Evolutionary conservation across 352 stramenopile species (phyloP).

Genomic region (Phytophthora aleatoria): DNA sequence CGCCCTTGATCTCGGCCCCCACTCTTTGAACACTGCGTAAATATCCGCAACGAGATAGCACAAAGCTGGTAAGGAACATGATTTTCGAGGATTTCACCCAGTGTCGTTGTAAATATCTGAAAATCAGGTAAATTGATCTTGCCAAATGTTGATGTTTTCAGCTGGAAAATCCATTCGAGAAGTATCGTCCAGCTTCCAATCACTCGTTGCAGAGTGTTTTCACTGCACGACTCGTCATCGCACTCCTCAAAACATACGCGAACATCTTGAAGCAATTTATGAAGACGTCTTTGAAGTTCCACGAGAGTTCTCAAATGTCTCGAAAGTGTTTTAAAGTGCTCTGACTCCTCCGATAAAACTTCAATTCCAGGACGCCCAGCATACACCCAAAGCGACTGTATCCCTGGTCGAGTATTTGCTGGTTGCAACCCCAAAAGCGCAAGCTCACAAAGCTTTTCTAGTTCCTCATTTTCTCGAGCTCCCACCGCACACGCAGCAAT

Average conservation of each 20-base stretch:
- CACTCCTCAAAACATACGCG: constrained; percentile 4
- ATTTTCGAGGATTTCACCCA: constrained; percentile 1
- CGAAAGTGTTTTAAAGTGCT: not conserved
- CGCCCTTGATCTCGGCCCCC: constrained; percentile 11
- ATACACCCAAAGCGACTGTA: constrained; percentile 22
- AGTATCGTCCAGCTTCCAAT: constrained; percentile 8
- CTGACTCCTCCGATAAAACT: not conserved
- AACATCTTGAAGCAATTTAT: constrained; percentile 4
- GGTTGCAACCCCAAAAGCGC: constrained; percentile 21
- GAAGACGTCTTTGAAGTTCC: not conserved
- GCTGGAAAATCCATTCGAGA: constrained; percentile 13
- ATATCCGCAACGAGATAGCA: constrained; percentile 2
- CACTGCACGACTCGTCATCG: not conserved
- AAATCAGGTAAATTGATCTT: not conserved
- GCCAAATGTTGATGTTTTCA: not conserved
- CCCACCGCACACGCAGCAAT: constrained; percentile 2
- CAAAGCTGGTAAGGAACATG: constrained; percentile 16
- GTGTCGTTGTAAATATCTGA: constrained; percentile 3
- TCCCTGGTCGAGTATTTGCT: constrained; percentile 8
- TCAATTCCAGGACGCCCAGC: constrained; percentile 3
- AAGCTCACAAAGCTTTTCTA: constrained; percentile 20
- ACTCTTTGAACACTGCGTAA: constrained; percentile 9
- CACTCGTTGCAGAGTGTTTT: not conserved
- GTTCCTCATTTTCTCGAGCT: not conserved
- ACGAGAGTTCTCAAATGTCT: constrained; percentile 16